Evolutionary conservation across 768 basidiomycete genomes (phyloP).

Genomic region (Tulasnella sp.): DNA sequence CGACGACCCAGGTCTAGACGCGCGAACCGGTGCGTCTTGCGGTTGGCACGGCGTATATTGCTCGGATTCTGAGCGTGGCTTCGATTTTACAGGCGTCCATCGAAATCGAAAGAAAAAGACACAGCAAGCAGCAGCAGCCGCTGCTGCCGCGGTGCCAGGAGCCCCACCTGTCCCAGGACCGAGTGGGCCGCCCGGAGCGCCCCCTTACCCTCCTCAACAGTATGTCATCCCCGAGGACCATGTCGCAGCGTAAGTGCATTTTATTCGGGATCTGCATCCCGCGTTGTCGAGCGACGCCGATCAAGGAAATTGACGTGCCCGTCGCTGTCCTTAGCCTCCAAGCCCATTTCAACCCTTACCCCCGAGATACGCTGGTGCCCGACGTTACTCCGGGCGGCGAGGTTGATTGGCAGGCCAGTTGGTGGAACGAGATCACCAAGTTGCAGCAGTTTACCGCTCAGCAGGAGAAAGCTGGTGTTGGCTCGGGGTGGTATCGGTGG

Average conservation of each 20-base stretch:
- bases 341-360: constrained; percentile 22
- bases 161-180: not conserved
- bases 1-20: constrained; percentile 24
- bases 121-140: not conserved
- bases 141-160: not conserved
- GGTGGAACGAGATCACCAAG: constrained; percentile 74
- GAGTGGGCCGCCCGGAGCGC: not conserved
- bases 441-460: constrained; percentile 69
- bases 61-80: too few relatives aligned
- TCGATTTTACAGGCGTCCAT: constrained; percentile 52
- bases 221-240: constrained; percentile 14
- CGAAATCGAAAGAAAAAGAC: constrained; percentile 71
- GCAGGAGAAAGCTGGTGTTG: constrained; percentile 76
- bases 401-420: constrained; percentile 63
- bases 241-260: constrained; percentile 21
- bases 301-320: not conserved
- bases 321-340: constrained; percentile 10
- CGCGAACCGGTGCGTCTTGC: constrained; percentile 43
- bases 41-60: not conserved
- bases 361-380: constrained; percentile 21
- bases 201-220: constrained; percentile 6
- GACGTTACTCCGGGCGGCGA: not conserved
- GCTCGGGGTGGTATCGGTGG: constrained; percentile 68
- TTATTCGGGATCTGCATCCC: not conserved
- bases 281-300: not conserved